Base-by-base conservation (phyloP, 441 rosid species). In the Brassica hybrid region DNA sequence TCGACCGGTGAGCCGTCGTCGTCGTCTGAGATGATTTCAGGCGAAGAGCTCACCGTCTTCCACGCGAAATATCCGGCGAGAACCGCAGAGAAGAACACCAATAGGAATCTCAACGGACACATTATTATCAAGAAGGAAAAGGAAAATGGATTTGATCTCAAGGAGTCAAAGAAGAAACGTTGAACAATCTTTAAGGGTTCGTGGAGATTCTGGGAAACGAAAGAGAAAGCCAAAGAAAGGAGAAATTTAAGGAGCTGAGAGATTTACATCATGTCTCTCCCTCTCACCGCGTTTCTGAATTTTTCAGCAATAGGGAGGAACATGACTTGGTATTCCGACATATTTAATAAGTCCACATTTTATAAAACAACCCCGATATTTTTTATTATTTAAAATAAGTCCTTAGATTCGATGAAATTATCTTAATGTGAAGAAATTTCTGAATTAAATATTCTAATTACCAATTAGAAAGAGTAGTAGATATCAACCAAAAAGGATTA, bases 81-180 rank as follows among this genome's bases (percentile, higher is more conserved):
- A 72, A 89, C 50, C 0, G 96, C 98, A 0, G 98, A 93, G 88
- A 93, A 88, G 72, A 93, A 93, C 74, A 93, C 96, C 89, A 93
- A 65, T 30, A 93, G 65, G 80, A 93, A 93, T 71, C 96, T 85
- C 76, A 91, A 45, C 60, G 98, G 97, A 79, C 99, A 96, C 99
- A 93, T 30, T 95, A 19, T 25, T 72, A 19, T 10, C 16, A 38
- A 16, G 17, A 5, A 17, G 0, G 5, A 32, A 0, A n/a, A 16
- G 19, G 69, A 41, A 73, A 27, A 5, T 69, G 64, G 72, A 58
- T 8, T 65, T 73, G 61, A 21, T 54, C 59, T 13, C 72, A 70
- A 63, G 13, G 70, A 2, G n/a, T 21, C 2, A 2, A 70, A 19
- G 10, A 52, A 56, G 7, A 18, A 67, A 10, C 3, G 13, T 6